phyloP scores from a whole-genome alignment of 345 rosid species.

The Moricandia arvensis region DNA sequence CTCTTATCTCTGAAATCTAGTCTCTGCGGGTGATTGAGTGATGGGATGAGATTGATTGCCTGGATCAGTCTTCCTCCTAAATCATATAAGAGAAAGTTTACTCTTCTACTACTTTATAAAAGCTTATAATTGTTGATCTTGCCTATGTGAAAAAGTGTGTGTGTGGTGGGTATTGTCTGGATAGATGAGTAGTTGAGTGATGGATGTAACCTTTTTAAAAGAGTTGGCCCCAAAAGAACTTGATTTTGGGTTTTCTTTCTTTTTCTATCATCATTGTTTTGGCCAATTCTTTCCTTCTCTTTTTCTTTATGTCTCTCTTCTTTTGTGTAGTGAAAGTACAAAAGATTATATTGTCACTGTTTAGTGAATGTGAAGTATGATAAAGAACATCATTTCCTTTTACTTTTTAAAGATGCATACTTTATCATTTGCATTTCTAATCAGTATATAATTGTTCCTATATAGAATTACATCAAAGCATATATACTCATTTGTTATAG shows the following conservation, averaged over 20 bases:
- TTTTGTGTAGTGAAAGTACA: conserved; percentile 32
- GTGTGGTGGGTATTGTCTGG: conserved; percentile 37
- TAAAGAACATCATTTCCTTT: conserved; percentile 27
- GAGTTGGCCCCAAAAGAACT: conserved; percentile 35
- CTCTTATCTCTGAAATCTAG: conserved; percentile 18
- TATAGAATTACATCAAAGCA: background rate
- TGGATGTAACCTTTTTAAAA: conserved; percentile 36
- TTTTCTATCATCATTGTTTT: conserved; percentile 33
- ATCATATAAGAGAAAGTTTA: conserved; percentile 10
- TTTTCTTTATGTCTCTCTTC: conserved; percentile 27
- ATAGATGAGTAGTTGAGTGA: conserved; percentile 36
- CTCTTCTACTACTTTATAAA: conserved; percentile 10
- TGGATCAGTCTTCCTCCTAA: conserved; percentile 21
- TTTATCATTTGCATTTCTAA: conserved; percentile 8
- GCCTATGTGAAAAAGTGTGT: conserved; percentile 26
- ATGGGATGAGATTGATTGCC: conserved; percentile 37
- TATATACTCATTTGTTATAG: background rate
- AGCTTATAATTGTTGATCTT: conserved; percentile 34
- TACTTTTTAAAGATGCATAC: conserved; percentile 1
- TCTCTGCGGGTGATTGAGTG: conserved; percentile 19
- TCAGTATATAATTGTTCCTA: background rate
- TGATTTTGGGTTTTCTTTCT: conserved; percentile 36
- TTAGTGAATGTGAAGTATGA: conserved; percentile 27
- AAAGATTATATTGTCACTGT: conserved; percentile 17
- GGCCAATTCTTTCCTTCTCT: conserved; percentile 4